These are phyloP conservation scores for Coleophoma cylindrospora DNA, from an alignment of 2,329 filamentous ascomycete genomes.

Conservation along the genomic window DNA sequence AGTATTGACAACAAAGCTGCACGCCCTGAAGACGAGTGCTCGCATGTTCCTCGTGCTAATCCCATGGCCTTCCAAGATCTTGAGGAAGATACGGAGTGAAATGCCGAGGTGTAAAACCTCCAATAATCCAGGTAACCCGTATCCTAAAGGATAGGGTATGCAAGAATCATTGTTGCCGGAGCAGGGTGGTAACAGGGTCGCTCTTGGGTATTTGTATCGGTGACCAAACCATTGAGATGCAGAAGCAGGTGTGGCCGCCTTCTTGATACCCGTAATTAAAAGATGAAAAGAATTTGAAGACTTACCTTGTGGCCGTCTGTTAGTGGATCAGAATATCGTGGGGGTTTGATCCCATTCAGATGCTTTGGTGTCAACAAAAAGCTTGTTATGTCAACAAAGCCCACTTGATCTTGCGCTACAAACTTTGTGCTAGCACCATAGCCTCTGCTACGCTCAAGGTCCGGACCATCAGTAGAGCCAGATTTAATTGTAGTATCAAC, in stretches of 20 bases:
- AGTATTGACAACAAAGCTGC: too few relatives aligned
- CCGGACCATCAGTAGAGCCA: constrained; percentile 14
- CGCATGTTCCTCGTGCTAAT: constrained; percentile 46
- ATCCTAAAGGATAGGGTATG: constrained; percentile 31
- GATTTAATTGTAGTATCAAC: constrained; percentile 27
- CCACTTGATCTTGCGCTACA: constrained; percentile 57
- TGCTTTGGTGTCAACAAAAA: constrained; percentile 44
- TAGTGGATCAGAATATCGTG: not conserved
- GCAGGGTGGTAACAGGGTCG: constrained; percentile 23
- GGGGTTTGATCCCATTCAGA: not conserved
- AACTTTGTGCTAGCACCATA: constrained; percentile 81
- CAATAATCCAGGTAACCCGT: constrained; percentile 34
- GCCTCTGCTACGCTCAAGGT: constrained; percentile 57
- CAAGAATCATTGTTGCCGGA: constrained; percentile 21
- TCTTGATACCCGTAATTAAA: constrained; percentile 47
- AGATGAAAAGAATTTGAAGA: constrained; percentile 2
- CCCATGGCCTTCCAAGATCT: constrained; percentile 41
- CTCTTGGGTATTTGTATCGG: constrained; percentile 68
- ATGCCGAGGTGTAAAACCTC: constrained; percentile 31
- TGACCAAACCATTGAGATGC: constrained; percentile 50
- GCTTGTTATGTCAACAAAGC: constrained; percentile 76
- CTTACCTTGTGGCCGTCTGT: not conserved
- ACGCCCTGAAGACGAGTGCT: not conserved
- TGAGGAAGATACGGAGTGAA: constrained; percentile 42
- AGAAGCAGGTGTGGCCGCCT: constrained; percentile 48